Evolutionary conservation across 306 rosid species (phyloP).

Genomic region (Cicer chorassanicum): DNA sequence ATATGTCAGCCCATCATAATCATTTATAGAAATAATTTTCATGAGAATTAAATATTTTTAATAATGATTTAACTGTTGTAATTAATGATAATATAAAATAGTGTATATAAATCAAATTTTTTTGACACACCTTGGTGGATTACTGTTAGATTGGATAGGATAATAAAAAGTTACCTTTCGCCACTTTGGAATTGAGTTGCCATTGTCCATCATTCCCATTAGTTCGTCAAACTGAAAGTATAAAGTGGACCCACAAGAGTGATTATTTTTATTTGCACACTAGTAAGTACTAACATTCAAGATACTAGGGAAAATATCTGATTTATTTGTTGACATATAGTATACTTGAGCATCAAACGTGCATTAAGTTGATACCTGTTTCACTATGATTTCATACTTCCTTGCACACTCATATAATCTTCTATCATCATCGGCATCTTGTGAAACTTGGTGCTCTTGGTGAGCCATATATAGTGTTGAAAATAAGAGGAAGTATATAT

Average conservation of each 20-base stretch:
- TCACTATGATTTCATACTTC: conserved; percentile 47
- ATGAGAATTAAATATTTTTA: too few species aligned
- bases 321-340: neutral
- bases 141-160: neutral
- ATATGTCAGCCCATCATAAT: too few species aligned
- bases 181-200: conserved; percentile 13
- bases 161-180: conserved; percentile 25
- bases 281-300: too few species aligned
- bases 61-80: too few species aligned
- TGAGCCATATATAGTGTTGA: conserved; percentile 35
- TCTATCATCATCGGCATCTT: conserved; percentile 39
- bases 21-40: too few species aligned
- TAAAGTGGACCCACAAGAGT: neutral
- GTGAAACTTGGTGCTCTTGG: conserved; percentile 13
- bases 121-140: too few species aligned
- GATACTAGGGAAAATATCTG: too few species aligned
- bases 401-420: conserved; percentile 41
- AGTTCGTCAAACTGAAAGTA: conserved; percentile 50
- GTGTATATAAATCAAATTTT: too few species aligned
- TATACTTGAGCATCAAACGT: conserved; percentile 6
- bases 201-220: conserved; percentile 13
- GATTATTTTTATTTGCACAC: conserved; percentile 2
- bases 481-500: neutral
- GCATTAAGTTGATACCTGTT: conserved; percentile 41
- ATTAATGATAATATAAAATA: too few species aligned